Evolutionary conservation across 2,329 filamentous ascomycete genomes (phyloP), one percentile per base, ranked within the genome.

Genomic region (Lojkania enalia): DNA sequence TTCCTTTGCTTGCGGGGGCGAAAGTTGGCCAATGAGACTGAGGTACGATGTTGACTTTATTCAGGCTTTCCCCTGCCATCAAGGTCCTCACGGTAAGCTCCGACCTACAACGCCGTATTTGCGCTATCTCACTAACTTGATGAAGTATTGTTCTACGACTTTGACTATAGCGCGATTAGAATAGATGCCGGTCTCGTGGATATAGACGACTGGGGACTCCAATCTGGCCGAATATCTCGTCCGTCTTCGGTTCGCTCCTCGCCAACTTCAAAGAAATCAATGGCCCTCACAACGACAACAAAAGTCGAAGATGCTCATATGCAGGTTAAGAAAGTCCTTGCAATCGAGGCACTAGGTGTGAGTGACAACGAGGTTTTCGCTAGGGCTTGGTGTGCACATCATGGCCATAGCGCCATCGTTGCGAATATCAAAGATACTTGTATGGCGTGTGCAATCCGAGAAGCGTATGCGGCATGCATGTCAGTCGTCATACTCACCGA

Each of bases 281-380:
- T 59, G 5, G 55, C 58, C n/a, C 55, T 67, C 16, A 55, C 58
- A 13, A 54, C 50, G 2, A 49, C 51, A 5, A 35, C 52, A 6
- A 30, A 37, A 12, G 43, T 20, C 15, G 61, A 61, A 14, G 48
- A 51, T 9, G 64, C 66, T 2, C 61, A 67, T 36, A 55, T 64
- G 44, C 63, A 67, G 23, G 57, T 81, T 19, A 85, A 86, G 54
- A 80, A 80, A 55, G 85, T 90, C 3, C 73, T 90, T 6, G 83
- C 86, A 3, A 77, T 90, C 12, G 85, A 90, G 69, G 84, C 86
- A 0, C 84, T 87, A 63, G 87, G 87, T 1, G 85, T 86, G 16
- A 75, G 75, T 37, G 87, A 90, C 66, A 89, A 90, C 54, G 87
- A 90, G 67, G 86, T 89, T 3, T 77, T 90, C 57, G 86, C 84